Evolutionary conservation across 2,329 filamentous ascomycete genomes (phyloP).

Genomic region (Aspergillus pseudonomiae): DNA sequence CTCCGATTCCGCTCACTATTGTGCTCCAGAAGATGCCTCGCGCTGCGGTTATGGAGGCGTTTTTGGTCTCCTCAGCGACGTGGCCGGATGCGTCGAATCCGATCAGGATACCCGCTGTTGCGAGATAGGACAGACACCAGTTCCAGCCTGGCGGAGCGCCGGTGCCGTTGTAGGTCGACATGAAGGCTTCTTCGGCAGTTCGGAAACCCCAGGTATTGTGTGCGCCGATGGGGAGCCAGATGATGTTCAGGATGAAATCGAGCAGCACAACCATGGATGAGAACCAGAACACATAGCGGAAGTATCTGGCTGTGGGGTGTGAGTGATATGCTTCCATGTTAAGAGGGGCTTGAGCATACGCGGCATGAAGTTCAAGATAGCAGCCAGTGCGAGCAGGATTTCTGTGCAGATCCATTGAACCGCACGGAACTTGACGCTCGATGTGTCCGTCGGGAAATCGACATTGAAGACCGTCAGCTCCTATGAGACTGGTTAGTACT

Average conservation of each 20-base stretch:
- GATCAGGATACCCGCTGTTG: conserved; percentile 63
- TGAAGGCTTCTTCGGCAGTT: conserved; percentile 61
- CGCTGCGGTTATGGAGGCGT: conserved; percentile 54
- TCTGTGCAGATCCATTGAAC: conserved; percentile 65
- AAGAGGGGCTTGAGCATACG: conserved; percentile 39
- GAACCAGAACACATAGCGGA: conserved; percentile 41
- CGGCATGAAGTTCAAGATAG: conserved; percentile 54
- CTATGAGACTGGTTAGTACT: conserved; percentile 32
- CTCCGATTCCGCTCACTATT: conserved; percentile 59
- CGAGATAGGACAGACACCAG: conserved; percentile 64
- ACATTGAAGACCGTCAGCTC: conserved; percentile 62
- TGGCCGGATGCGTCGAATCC: conserved; percentile 65
- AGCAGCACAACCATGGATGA: conserved; percentile 52
- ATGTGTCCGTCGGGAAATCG: conserved; percentile 57
- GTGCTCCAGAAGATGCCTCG: conserved; percentile 65
- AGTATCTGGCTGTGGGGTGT: conserved; percentile 44
- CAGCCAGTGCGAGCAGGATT: conserved; percentile 54
- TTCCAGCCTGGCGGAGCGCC: conserved; percentile 62
- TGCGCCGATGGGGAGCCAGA: conserved; percentile 63
- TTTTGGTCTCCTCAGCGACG: conserved; percentile 64
- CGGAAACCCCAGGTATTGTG: conserved; percentile 61
- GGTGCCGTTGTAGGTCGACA: conserved; percentile 62
- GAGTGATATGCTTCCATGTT: conserved; percentile 21
- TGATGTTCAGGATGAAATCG: conserved; percentile 62
- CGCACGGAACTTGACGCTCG: conserved; percentile 60